These are phyloP conservation scores for Tetragonia tetragonoides DNA, from an alignment of 148 eudicot species.

Conservation along the genomic window DNA sequence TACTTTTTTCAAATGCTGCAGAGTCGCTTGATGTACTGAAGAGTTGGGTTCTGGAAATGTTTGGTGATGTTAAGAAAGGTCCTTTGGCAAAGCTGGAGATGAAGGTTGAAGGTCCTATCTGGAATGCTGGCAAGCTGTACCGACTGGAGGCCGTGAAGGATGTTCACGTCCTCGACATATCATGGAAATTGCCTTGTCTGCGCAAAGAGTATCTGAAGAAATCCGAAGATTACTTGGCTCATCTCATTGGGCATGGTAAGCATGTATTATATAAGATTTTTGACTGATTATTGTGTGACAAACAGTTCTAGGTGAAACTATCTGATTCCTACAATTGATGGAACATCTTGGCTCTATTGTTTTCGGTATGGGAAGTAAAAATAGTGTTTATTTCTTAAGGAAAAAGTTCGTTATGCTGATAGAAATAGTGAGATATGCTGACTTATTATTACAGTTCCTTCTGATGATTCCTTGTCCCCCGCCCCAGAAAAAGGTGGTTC, in stretches of 20 bases:
- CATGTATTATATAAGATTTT: not conserved
- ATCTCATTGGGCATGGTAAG: conserved; percentile 96
- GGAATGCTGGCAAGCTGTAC: conserved; percentile 84
- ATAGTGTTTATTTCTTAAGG: not conserved
- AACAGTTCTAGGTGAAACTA: not conserved
- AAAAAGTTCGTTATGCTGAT: not conserved
- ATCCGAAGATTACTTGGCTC: conserved; percentile 92
- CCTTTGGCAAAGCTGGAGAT: conserved; percentile 44
- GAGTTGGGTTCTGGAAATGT: conserved; percentile 86
- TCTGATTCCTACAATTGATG: not conserved
- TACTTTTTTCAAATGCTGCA: conserved; percentile 36
- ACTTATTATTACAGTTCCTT: not conserved
- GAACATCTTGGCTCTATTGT: not conserved
- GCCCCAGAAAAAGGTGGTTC: not conserved
- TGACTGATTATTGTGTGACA: conserved; percentile 4
- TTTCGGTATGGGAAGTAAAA: not conserved
- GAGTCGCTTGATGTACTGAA: conserved; percentile 86
- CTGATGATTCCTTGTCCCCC: not conserved
- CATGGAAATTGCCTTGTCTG: conserved; percentile 93
- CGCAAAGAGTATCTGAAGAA: conserved; percentile 76
- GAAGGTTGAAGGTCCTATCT: conserved; percentile 50
- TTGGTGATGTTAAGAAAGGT: conserved; percentile 59
- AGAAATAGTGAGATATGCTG: not conserved
- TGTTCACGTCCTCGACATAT: conserved; percentile 77
- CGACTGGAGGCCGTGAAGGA: conserved; percentile 91